Base-by-base conservation (phyloP, 495 filamentous ascomycete species). In the Neurospora tetrasperma region DNA sequence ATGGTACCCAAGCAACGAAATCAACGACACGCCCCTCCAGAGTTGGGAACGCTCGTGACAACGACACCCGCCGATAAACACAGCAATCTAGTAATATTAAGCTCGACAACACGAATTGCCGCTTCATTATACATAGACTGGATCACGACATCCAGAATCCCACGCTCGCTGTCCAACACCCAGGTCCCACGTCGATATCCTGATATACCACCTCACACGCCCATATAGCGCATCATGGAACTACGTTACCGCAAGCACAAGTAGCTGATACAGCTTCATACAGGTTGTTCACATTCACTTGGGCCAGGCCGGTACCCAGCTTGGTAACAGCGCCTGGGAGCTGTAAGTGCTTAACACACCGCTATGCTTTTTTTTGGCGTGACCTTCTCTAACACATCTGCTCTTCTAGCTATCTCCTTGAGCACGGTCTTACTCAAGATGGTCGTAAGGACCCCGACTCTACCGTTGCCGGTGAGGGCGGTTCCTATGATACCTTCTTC, bases 281-380 rank as follows among this genome's bases (percentile, higher is more conserved):
- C 71, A 97, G 92, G 88, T 97, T 81, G 90, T 91, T 79, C 94
- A 97, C 82, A 86, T 97, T 79, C 93, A 97, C 81, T 89, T 97
- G 80, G 94, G 94, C 86, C 94, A 97, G 86, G 94, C 94, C 85
- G 94, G 94, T 85, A 89, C 87, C 74, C 94, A 97, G 91, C 90
- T 97, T 70, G 94, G 94, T 79, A 96, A 95, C 86, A 93, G 91
- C 81, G 93, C 93, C 74, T 97, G 94, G 94, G 94, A 97, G 84
- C 90, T 97, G 93, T 95, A 90, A 79, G 92, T 88, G 66, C 76
- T 81, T 84, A 85, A 18, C 27, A 66, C 54, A 66, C 84, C 85
- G 85, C 84, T 70, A 68, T 72, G 75, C n/a, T 69, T 31, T 31
- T 31, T 35, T 59, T 38, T 11, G 68, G 11, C n/a, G 40, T 35